Percentiles rank a stretch among this genome's conserved stretches.
Evolutionary conservation across 495 filamentous ascomycete species (phyloP).

Genomic region (Aspergillus asperescens): DNA sequence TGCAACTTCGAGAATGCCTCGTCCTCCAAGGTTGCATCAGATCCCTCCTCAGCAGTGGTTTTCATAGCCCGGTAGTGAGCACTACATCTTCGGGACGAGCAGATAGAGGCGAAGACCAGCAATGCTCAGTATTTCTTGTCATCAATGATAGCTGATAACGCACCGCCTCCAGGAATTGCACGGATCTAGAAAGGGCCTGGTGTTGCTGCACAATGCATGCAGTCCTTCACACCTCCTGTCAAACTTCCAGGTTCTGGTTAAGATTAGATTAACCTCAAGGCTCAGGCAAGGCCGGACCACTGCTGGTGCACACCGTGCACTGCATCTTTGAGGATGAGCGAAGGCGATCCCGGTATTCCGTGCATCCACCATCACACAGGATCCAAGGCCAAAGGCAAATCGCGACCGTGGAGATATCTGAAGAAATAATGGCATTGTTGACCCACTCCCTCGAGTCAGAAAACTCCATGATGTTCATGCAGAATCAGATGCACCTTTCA

Average conservation of each 20-base stretch:
- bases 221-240: conserved; percentile 1
- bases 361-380: conserved; percentile 6
- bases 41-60: too few relatives aligned
- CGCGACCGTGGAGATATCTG: background rate
- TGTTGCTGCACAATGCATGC: conserved; percentile 11
- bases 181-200: background rate
- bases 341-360: background rate
- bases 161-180: background rate
- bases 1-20: too few relatives aligned
- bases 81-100: background rate
- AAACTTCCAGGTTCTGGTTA: background rate
- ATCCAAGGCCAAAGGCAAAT: background rate
- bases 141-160: background rate
- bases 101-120: too few relatives aligned
- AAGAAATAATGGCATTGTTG: conserved; percentile 4
- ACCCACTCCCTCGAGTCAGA: background rate
- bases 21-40: too few relatives aligned
- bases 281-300: background rate
- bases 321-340: background rate
- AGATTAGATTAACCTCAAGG: conserved; percentile 13
- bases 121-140: too few relatives aligned
- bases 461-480: background rate
- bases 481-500: background rate
- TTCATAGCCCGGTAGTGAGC: too few relatives aligned
- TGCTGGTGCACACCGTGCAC: too few relatives aligned